Evolutionary conservation across 2,329 filamentous ascomycete species (phyloP).

Genomic region (Fusarium drepaniforme): DNA sequence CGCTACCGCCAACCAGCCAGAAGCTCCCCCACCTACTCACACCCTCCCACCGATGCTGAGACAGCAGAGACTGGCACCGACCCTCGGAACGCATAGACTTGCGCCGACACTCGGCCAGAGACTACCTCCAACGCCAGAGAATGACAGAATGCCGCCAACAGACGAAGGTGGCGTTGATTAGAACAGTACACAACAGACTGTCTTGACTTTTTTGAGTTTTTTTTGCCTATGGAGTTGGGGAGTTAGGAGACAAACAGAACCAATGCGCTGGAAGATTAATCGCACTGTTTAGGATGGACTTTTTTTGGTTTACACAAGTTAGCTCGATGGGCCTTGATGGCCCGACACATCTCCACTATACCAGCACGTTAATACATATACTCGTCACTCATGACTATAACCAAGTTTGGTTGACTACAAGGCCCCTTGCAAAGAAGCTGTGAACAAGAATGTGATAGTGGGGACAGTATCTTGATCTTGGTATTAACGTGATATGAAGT

Average conservation of each 20-base stretch:
- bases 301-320: too few species aligned
- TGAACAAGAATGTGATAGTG: neutral
- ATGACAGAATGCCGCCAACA: neutral
- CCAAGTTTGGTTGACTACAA: neutral
- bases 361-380: neutral
- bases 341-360: neutral
- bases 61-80: slow-evolving; percentile 13
- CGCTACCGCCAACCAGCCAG: neutral
- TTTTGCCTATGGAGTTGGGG: neutral
- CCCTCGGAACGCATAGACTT: slow-evolving; percentile 10
- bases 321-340: neutral
- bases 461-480: neutral
- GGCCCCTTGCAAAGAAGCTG: neutral
- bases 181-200: neutral
- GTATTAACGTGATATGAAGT: neutral
- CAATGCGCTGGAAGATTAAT: neutral
- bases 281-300: neutral
- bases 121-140: slow-evolving; percentile 7
- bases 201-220: neutral
- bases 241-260: neutral
- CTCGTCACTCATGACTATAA: neutral
- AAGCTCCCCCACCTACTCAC: neutral
- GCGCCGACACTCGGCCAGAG: slow-evolving; percentile 11
- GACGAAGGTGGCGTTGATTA: slow-evolving; percentile 17
- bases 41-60: slow-evolving; percentile 6